These are phyloP conservation scores for Leishmania gerbilli DNA, from an alignment of 208 protist species.

Conservation along the genomic window DNA sequence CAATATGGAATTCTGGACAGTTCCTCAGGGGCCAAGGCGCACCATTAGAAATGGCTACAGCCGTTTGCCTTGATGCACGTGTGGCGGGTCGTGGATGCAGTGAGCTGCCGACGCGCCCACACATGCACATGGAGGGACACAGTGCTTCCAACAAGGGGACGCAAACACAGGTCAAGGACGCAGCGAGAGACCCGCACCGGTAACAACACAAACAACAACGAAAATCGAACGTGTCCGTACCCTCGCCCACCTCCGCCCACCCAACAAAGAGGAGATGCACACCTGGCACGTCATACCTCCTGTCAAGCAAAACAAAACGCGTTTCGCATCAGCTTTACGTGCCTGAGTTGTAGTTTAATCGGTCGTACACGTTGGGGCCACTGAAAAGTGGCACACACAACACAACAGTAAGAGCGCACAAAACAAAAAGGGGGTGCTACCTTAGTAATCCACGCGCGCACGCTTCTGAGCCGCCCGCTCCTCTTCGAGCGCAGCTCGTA, in stretches of 20 bases:
- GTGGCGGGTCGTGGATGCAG: background rate
- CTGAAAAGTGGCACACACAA: background rate
- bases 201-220: too few species aligned
- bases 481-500: constrained; percentile 55
- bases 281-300: background rate
- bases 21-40: background rate
- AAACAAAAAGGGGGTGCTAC: background rate
- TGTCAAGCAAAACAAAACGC: background rate
- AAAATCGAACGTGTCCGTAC: background rate
- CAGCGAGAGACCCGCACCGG: background rate
- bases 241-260: background rate
- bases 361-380: too few species aligned
- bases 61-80: background rate
- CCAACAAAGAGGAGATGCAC: background rate
- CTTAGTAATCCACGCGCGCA: constrained; percentile 21
- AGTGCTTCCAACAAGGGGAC: background rate
- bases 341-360: background rate
- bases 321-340: background rate
- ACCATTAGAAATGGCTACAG: background rate
- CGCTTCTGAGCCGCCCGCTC: constrained; percentile 47
- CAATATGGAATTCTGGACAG: background rate
- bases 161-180: background rate
- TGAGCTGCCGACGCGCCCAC: background rate
- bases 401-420: background rate
- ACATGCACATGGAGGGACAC: background rate